Evolutionary conservation across 2,329 filamentous ascomycete species (phyloP), one percentile per base, ranked within the genome.

Genomic region (Fusarium sp.): DNA sequence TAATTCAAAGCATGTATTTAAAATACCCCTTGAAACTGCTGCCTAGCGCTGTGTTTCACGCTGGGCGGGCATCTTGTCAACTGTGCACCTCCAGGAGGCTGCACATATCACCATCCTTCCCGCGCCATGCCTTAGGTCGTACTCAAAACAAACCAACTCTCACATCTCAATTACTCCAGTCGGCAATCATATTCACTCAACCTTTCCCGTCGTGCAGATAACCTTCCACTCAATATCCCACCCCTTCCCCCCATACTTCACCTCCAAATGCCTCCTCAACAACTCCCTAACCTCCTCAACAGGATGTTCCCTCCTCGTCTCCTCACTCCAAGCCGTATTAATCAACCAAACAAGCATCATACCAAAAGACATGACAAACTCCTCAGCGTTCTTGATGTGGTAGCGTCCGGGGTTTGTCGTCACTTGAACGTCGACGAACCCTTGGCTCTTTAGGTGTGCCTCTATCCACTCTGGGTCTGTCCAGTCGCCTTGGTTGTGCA

Each of bases 271-370:
- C 42, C 75, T 76, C 73, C 73, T 79, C 16, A 87, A 42, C 75
- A 83, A 38, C 22, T 60, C 77, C 62, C 76, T 78, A 1, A 84
- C 81, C 73, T 85, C 85, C 2, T 82, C 80, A 31, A 71, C n/a
- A 7, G 78, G 64, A 69, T 83, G 82, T 67, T 80, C 81, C 42
- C 69, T 72, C 70, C 79, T 74, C 68, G 76, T 72, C 74, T 85
- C 82, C 70, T 85, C 83, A 35, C 79, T 81, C 84, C 85, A 87
- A 60, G 78, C 81, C 42, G 78, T 72, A 20, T 77, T 80, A 61
- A 82, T 78, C 66, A 84, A 56, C 79, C 80, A 84, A 1, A 81
- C 73, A 40, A 85, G 56, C 83, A 87, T 86, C 74, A 81, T 80
- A 1, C 72, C 79, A 62, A 82, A 84, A 4, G 66, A 71, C 9